These are phyloP conservation scores for Prunus mume DNA, from an alignment of 306 rosid genomes.

Conservation along the genomic window DNA sequence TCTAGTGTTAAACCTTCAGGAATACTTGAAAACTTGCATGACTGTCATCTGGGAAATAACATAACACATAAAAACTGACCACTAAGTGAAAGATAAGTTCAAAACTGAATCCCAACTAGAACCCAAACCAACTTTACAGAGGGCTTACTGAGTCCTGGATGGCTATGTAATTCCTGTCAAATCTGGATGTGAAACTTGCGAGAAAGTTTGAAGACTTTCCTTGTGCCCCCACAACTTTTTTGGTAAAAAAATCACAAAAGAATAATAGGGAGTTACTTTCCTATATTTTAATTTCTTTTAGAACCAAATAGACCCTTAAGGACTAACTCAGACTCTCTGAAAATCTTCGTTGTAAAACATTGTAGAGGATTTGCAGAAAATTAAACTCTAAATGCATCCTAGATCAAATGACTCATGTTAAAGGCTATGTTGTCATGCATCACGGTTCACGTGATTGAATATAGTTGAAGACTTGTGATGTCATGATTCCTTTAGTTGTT, in stretches of 20 bases:
- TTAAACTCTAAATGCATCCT: not conserved
- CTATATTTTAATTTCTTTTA: not conserved
- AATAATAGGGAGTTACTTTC: not conserved
- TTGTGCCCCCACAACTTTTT: not conserved
- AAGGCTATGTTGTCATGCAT: not conserved
- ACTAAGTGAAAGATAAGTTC: too few relatives aligned
- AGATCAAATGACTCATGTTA: not conserved
- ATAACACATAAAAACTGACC: too few relatives aligned
- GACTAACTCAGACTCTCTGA: not conserved
- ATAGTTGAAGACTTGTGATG: not conserved
- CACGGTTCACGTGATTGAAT: not conserved
- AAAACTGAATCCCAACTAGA: too few relatives aligned
- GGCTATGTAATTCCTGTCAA: not conserved
- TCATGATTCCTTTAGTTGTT: slow-evolving; percentile 17
- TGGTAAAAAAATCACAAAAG: not conserved
- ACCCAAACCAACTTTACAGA: too few relatives aligned
- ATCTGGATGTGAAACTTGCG: not conserved
- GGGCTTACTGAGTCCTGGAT: too few relatives aligned
- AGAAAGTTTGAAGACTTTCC: not conserved
- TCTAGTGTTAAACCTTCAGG: too few relatives aligned
- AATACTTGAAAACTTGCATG: too few relatives aligned
- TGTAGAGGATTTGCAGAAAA: not conserved
- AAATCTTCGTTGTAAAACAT: not conserved
- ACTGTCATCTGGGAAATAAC: too few relatives aligned
- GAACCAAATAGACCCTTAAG: not conserved